Conservation (phyloP, 768 basidiomycete genomes). For the Boletus barrowsii region DNA sequence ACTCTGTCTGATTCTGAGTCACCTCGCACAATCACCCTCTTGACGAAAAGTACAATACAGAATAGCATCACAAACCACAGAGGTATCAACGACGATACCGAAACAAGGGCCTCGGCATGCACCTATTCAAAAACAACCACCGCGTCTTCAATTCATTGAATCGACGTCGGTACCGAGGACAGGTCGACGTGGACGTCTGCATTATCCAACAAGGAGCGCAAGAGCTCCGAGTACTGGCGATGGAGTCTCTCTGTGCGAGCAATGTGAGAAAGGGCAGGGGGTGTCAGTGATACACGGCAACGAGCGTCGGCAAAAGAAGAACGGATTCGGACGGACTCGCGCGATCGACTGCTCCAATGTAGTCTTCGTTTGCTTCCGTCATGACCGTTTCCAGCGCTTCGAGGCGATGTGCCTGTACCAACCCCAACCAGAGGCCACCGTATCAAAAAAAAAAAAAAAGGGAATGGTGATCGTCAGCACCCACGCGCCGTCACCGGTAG, state of each 20-base stretch:
- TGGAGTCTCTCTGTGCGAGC: slow-evolving; percentile 51
- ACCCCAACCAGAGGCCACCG: too few relatives aligned
- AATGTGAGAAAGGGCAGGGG: background rate
- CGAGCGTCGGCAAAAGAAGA: background rate
- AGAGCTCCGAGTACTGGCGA: slow-evolving; percentile 54
- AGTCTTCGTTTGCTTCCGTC: slow-evolving; percentile 71
- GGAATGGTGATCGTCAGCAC: too few relatives aligned
- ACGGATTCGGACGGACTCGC: slow-evolving; percentile 58
- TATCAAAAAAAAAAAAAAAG: too few relatives aligned
- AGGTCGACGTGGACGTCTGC: slow-evolving; percentile 39
- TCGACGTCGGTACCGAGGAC: background rate
- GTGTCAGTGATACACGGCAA: background rate
- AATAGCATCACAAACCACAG: too few relatives aligned
- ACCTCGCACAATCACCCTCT: too few relatives aligned
- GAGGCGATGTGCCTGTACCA: slow-evolving; percentile 60
- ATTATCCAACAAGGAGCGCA: slow-evolving; percentile 55
- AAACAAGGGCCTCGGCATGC: background rate
- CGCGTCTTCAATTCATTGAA: background rate
- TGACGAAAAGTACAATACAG: too few relatives aligned
- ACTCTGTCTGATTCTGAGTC: too few relatives aligned
- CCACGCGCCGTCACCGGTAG: too few relatives aligned
- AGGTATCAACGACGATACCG: background rate
- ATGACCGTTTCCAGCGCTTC: slow-evolving; percentile 68
- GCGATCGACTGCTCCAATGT: slow-evolving; percentile 64
- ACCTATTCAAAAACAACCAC: background rate